Conservation (phyloP, 495 filamentous ascomycete species). For the Polyplosphaeria fusca region DNA sequence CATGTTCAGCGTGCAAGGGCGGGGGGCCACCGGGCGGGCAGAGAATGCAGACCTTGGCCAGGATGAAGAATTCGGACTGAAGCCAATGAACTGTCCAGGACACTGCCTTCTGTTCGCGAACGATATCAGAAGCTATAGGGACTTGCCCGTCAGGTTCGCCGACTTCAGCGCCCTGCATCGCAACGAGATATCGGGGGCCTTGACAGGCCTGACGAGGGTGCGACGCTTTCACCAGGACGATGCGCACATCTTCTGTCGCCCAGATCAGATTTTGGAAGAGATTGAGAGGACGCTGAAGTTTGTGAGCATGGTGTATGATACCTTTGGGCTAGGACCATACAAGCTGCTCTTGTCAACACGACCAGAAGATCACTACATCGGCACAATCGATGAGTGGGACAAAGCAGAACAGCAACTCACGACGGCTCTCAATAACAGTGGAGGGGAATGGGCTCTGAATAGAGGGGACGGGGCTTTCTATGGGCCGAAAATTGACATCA, state of each 20-base stretch:
- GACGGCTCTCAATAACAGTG: slow-evolving; percentile 63
- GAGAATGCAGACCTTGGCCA: slow-evolving; percentile 49
- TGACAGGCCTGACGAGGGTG: slow-evolving; percentile 84
- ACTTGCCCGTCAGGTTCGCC: slow-evolving; percentile 85
- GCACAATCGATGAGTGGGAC: slow-evolving; percentile 75
- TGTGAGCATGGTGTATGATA: slow-evolving; percentile 71
- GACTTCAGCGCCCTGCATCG: slow-evolving; percentile 91
- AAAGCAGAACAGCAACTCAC: slow-evolving; percentile 72
- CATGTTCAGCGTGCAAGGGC: slow-evolving; percentile 83
- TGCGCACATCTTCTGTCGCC: slow-evolving; percentile 90
- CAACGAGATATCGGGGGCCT: slow-evolving; percentile 81
- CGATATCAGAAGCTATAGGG: slow-evolving; percentile 68
- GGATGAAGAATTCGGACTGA: slow-evolving; percentile 80
- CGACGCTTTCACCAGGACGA: slow-evolving; percentile 96
- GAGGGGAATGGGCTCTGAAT: slow-evolving; percentile 66
- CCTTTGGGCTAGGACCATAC: slow-evolving; percentile 70
- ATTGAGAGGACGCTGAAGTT: slow-evolving; percentile 78
- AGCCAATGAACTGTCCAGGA: slow-evolving; percentile 96
- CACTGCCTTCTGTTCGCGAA: slow-evolving; percentile 85
- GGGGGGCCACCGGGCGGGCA: slow-evolving; percentile 49
- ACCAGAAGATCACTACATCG: slow-evolving; percentile 73
- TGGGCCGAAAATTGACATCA: slow-evolving; percentile 91
- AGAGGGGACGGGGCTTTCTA: slow-evolving; percentile 91
- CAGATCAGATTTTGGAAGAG: slow-evolving; percentile 75
- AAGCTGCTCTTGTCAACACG: slow-evolving; percentile 77